Evolutionary conservation across 2,329 filamentous ascomycete genomes (phyloP), one percentile per base, ranked within the genome.

Genomic region (Teratosphaeria epicoccoides): DNA sequence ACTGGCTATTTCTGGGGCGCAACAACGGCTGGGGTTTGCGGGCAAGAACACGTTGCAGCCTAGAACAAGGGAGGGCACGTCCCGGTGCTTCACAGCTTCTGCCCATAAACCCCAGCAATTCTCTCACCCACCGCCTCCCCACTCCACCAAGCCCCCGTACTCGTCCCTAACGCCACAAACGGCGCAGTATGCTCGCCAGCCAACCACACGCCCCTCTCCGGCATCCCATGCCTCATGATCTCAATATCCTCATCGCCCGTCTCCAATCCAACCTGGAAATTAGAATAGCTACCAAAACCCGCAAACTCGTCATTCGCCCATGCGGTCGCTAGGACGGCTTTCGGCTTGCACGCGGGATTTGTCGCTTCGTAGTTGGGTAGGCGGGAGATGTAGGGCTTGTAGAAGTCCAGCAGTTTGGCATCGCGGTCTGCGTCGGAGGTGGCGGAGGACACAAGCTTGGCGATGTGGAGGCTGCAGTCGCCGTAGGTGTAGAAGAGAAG

Each of bases 171-270:
- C 10, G 87, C 89, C 24, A 94, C 83, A 71, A 95, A 95, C 4
- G 90, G 89, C 50, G 88, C 84, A 22, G 88, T 95, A 70, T 95
- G 89, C 70, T 95, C 89, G 0, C 89, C 89, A 0, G 89, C 89
- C 58, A 95, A 75, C 89, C 89, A 95, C 7, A 95, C 64, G 0
- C 86, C 82, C 22, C 81, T 72, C 11, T 80, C 81, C 0, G 82
- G 83, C 57, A 76, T 62, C 0, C 78, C 78, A 2, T 68, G 62
- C 23, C 80, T 67, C 70, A 84, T 71, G 2, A 68, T 65, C 65
- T 84, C 78, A 46, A 95, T 81, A 64, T 94, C 86, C 52, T 75
- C 72, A 59, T 90, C 87, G 0, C 83, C 87, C 5, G 80, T 73
- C 58, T 80, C 73, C 46, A 91, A 64, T 0, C 87, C 88, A 14